phyloP scores from a whole-genome alignment of 768 basidiomycete genomes.

The Coprinopsis sp. region DNA sequence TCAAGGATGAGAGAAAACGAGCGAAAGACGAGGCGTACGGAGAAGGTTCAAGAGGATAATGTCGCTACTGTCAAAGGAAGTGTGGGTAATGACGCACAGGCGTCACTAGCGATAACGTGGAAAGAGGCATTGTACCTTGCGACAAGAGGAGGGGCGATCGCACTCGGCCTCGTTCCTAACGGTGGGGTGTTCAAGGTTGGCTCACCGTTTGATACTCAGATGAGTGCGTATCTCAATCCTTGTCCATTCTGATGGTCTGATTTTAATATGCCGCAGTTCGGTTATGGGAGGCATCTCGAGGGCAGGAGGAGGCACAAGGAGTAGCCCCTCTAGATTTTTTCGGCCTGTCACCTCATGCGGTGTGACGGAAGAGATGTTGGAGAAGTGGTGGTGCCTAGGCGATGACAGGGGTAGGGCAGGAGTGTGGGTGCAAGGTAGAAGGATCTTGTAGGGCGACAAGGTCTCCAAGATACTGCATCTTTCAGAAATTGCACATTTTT shows the following conservation, averaged over 20 bases:
- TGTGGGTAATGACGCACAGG: constrained; percentile 12
- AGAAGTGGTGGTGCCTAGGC: constrained; percentile 91
- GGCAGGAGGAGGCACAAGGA: too few relatives aligned
- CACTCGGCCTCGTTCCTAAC: constrained; percentile 50
- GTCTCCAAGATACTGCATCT: too few relatives aligned
- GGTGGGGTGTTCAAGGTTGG: constrained; percentile 57
- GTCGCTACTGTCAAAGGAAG: neutral
- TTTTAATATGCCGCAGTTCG: constrained; percentile 42
- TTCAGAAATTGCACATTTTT: too few relatives aligned
- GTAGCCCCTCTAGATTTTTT: constrained; percentile 72
- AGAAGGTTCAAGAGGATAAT: constrained; percentile 1
- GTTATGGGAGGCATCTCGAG: constrained; percentile 30
- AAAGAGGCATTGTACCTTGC: constrained; percentile 77
- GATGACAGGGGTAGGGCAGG: constrained; percentile 57
- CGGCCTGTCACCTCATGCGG: constrained; percentile 15
- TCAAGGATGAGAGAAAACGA: constrained; percentile 59
- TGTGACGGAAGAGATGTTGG: constrained; percentile 50
- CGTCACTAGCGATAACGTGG: constrained; percentile 75
- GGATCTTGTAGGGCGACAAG: too few relatives aligned
- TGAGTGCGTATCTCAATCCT: constrained; percentile 45
- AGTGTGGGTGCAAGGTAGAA: constrained; percentile 73
- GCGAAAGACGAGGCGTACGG: constrained; percentile 2
- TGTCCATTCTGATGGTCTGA: neutral
- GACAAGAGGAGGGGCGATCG: constrained; percentile 71
- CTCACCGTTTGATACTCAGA: constrained; percentile 70